Evolutionary conservation across 345 rosid species (phyloP), one percentile per base, ranked within the genome.

Genomic region (Populus davidiana): DNA sequence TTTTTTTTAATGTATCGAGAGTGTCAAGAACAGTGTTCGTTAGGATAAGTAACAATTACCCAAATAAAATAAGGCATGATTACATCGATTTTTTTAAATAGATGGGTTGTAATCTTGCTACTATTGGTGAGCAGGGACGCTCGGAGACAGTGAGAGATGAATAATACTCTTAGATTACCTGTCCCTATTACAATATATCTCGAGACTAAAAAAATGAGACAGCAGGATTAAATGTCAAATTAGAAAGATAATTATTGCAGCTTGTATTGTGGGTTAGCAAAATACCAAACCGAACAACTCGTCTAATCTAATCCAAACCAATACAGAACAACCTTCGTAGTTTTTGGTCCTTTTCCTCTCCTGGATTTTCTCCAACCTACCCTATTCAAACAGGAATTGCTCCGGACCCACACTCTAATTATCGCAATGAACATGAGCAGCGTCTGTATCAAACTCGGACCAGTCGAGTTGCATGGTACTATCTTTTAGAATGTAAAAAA

Each of bases 121-220:
- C 8, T 23, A 8, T 17, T 7, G 69, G 68, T 16, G 20, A 17
- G 39, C 69, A 31, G 0, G 13, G 7, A 2, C 41, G 18, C 31
- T 33, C 0, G 6, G n/a, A n/a, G 80, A 82, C 31, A 70, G 23
- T 16, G 79, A 75, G 33, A 38, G 74, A 67, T 52, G 13, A 41
- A 10, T 2, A 23, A 20, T 29, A 52, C 21, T 3, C 36, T 74
- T 74, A 18, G 6, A 47, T 23, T 17, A 27, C 47, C 6, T 39
- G 16, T 43, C 43, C 21, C 20, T 8, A 0, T 56, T n/a, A n/a
- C 29, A 8, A n/a, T 2, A 3, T 5, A 36, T 18, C 29, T 27
- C 21, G 0, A 1, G 41, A 23, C 33, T n/a, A 62, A 50, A 35
- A 27, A 71, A 33, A 64, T 5, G 38, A 68, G n/a, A 35, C 63